Evolutionary conservation across 495 filamentous ascomycete genomes (phyloP), one percentile per base, ranked within the genome.

Genomic region (Durotheca rogersii): DNA sequence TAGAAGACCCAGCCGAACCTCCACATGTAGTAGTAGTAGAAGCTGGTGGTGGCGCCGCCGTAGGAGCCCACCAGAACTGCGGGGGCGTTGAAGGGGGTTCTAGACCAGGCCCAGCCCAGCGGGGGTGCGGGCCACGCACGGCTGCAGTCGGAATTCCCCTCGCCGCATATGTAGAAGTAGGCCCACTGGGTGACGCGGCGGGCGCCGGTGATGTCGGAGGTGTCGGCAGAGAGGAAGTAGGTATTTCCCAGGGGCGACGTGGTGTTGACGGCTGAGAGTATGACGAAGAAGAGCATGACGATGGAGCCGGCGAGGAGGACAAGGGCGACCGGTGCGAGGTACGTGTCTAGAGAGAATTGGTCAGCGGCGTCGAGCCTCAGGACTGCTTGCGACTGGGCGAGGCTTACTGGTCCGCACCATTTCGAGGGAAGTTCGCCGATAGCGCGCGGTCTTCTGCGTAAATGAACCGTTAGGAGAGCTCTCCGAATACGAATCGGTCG

Each of bases 171-270:
- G 58, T 84, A 82, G 80, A 90, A 92, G 71, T 85, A 92, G 2
- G 90, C 93, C 90, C 90, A 96, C 69, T 90, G 82, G 6, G 88
- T 83, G 6, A 79, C 53, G 25, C 78, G 23, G 7, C 75, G 70
- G 1, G 89, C 82, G 15, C 80, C 80, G 7, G 83, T 72, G 60
- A 94, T 90, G 59, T 73, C 80, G 35, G 72, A 68, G 10, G 88
- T 92, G 64, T 82, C 75, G 56, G 84, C 86, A 62, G 85, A 78
- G 21, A 96, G 81, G 77, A 95, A 94, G 72, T 85, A 95, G 57
- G 89, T 86, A 32, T 84, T 57, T 55, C 85, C 80, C 12, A 89
- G 72, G 4, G 90, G 90, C 9, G 67, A 77, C 7, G 64, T 66
- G 51, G 77, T 71, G 21, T 72, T 75, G 4, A 77, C 69, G 38